Evolutionary conservation across 208 protist species (phyloP), one percentile per base, ranked within the genome.

Genomic region (Crithidia mellificae): DNA sequence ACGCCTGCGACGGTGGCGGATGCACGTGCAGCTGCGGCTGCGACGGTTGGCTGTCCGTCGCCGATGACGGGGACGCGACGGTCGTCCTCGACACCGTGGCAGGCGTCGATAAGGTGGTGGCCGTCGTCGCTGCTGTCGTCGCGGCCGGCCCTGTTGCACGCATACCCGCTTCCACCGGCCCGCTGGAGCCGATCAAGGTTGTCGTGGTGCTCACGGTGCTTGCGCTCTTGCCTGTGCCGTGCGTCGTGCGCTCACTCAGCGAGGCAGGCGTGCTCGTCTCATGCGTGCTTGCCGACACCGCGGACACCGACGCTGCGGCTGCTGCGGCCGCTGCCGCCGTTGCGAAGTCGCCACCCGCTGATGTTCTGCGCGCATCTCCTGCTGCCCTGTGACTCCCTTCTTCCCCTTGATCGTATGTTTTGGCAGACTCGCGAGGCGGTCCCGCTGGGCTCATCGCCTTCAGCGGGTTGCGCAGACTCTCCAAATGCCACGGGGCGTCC

Each of bases 241-340:
- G 44, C 30, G 58, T n/a, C n/a, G n/a, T 64, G 25, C n/a, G 44
- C 27, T 64, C 58, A 20, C 58, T 53, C 19, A 64, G 17, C 17
- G 44, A 64, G 9, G 44, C 44, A 4, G 43, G 3, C 2, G 56
- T 51, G 56, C 38, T 61, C 6, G 38, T 2, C 17, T 30, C 38
- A n/a, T 38, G 38, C 14, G 56, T 63, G 25, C 58, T 64, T 17
- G 44, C 44, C 6, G 39, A 51, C 19, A 64, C 56, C 6, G 51
- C 22, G 6, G 58, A 64, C 4, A 53, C 58, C 11, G 58, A 51
- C 41, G 25, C 8, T 20, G 56, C 12, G 2, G 36, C 38, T 25
- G 24, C 12, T 1, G 56, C 27, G 14, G 52, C 32, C 8, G 52
- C 30, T 29, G 54, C 36, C 17, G 32, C 20, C 11, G 4, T 30